Base-by-base conservation (phyloP, 1,139 yeast genomes). In the Geotrichum cucujoidarum region DNA sequence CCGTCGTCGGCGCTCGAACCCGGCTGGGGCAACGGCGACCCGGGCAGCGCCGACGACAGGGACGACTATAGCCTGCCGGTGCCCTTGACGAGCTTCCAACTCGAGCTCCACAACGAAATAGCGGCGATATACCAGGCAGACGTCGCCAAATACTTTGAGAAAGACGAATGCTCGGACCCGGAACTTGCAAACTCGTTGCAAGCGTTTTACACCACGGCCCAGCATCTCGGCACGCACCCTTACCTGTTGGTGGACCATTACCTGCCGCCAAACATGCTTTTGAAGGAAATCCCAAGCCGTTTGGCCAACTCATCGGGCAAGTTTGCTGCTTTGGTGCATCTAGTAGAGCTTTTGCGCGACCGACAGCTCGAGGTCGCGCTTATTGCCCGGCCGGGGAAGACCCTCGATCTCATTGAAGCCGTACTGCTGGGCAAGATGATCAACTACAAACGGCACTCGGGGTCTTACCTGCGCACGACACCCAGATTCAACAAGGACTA, bases 121-220 rank as follows among this genome's bases (percentile, higher is more conserved):
- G 85, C 92, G 6, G 85, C 95, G 1, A 71, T 89, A 39, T 97
- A 92, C 65, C 89, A 89, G 61, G 81, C 95, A 30, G 97, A 90
- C 62, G 87, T 92, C 49, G 71, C 90, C 58, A 83, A 88, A 66
- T 88, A 83, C 64, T 89, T 88, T 61, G 95, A 87, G 63, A 79
- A 87, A 0, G 65, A 67, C 31, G 72, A 72, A 44, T 65, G 65
- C 33, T 21, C 34, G 10, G 17, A 11, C 7, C 45, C 41, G 10
- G 77, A 83, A 45, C 77, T 86, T 41, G 63, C 82, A 84, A 20
- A 58, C 43, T 58, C 62, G 13, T 70, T 89, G 59, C 78, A 80
- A 54, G 84, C 87, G 6, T 76, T 94, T 65, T 78, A 86, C 55
- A 68, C 76, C 52, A 89, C 88, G 66, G 78, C 92, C 44, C 83